These are phyloP conservation scores for Hortaea sp. DNA, from an alignment of 2,329 filamentous ascomycete genomes.

Conservation along the genomic window DNA sequence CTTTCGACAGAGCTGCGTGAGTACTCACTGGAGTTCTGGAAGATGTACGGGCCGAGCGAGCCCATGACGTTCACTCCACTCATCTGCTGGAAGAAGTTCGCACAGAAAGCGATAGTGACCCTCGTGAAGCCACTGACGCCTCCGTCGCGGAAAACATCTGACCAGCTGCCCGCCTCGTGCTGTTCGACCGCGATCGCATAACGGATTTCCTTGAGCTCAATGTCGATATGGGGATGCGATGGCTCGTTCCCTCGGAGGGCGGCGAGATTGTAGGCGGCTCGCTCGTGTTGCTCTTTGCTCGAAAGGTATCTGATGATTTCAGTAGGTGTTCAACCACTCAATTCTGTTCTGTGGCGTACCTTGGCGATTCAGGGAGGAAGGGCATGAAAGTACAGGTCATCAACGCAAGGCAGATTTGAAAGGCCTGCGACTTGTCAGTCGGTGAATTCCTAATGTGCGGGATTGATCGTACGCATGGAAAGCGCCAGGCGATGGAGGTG, in stretches of 20 bases:
- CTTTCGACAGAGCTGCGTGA: slow-evolving; percentile 17
- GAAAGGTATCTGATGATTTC: too few species aligned
- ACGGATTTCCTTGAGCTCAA: slow-evolving; percentile 5
- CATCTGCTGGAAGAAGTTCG: slow-evolving; percentile 5
- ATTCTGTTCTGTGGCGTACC: too few species aligned
- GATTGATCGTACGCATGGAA: too few species aligned
- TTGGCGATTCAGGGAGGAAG: too few species aligned
- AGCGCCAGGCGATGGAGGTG: too few species aligned
- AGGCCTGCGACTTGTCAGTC: too few species aligned
- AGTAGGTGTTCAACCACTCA: too few species aligned
- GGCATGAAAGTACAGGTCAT: too few species aligned
- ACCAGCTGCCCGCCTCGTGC: slow-evolving; percentile 2
- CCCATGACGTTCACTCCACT: neutral
- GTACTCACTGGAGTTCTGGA: neutral
- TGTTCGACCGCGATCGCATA: slow-evolving; percentile 3
- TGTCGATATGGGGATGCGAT: neutral
- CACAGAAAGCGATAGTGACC: slow-evolving; percentile 1
- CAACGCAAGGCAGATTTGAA: too few species aligned
- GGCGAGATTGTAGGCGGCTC: slow-evolving; percentile 1
- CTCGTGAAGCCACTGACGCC: slow-evolving; percentile 2
- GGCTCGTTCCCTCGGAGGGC: slow-evolving; percentile 1
- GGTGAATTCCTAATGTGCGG: too few species aligned
- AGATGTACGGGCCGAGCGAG: neutral
- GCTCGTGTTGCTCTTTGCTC: neutral
- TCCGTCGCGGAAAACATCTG: slow-evolving; percentile 4